Evolutionary conservation across 495 filamentous ascomycete genomes (phyloP), one percentile per base, ranked within the genome.

Genomic region (Aspergillus coremiiformis): DNA sequence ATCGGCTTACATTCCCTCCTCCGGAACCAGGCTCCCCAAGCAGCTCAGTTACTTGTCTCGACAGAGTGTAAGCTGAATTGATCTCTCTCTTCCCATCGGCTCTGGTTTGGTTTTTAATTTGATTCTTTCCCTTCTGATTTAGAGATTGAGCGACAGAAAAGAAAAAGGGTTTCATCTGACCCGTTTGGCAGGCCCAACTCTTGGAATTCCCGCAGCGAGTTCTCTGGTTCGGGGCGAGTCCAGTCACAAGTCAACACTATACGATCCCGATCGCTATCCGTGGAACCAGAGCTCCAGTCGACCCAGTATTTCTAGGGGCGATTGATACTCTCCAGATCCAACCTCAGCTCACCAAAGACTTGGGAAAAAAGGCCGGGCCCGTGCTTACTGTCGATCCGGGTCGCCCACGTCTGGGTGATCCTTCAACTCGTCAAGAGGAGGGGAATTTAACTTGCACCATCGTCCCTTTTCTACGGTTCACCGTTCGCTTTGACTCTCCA

Each of bases 341-440:
- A 61, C 62, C 57, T 59, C 56, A 50, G 53, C 59, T 63, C 50
- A 50, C 48, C 58, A 57, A 63, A 56, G 60, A 54, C 50, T 52
- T 54, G 50, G 41, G 53, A 44, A 41, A 51, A 47, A 45, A 50
- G 19, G 29, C 52, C 51, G 51, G 68, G 69, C 60, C 69, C 66
- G 69, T 72, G 69, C 69, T 69, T 58, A 51, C 42, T 61, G 66
- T 62, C 65, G 68, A 71, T 71, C 68, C 63, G 51, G 56, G 49
- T 50, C 55, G 15, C 49, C 47, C 51, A 54, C 54, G 50, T 54
- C 51, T 66, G 60, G 58, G 57, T 61, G 52, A 58, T 52, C 59
- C 53, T 57, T 55, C 57, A 64, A 35, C 32, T 35, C 32, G 54
- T 53, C 55, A 48, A 53, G 54, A 52, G 61, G 61, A 60, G 60